Evolutionary conservation across 768 basidiomycete species (phyloP).

Genomic region (Pleurotus pulmonarius): DNA sequence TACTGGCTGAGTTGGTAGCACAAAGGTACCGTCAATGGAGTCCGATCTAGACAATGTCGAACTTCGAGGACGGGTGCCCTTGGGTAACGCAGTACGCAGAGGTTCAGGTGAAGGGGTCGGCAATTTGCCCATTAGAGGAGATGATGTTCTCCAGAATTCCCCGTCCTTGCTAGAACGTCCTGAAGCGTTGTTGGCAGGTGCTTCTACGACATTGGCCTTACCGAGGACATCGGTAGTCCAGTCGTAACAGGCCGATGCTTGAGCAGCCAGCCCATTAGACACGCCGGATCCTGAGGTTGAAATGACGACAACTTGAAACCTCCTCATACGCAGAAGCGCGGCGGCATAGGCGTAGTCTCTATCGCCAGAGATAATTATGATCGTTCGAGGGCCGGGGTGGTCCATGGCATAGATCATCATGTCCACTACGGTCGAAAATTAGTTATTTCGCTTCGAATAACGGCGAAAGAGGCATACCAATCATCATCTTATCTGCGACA

Average conservation of each 20-base stretch:
- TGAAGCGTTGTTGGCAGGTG: neutral
- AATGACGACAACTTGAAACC: constrained; percentile 35
- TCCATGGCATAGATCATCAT: constrained; percentile 35
- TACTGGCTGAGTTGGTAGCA: neutral
- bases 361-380: constrained; percentile 45
- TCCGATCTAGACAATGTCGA: neutral
- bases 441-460: constrained; percentile 2
- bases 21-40: neutral
- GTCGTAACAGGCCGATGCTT: constrained; percentile 43
- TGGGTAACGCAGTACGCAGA: neutral
- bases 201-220: constrained; percentile 5
- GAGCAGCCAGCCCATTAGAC: constrained; percentile 29
- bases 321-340: constrained; percentile 34
- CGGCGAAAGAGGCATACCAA: constrained; percentile 26
- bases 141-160: neutral
- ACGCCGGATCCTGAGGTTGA: constrained; percentile 32
- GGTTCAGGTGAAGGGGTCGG: constrained; percentile 6
- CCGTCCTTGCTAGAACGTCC: neutral
- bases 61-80: neutral
- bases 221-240: constrained; percentile 41
- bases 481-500: constrained; percentile 49
- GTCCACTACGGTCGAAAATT: constrained; percentile 14
- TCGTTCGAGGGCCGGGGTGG: constrained; percentile 37
- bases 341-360: constrained; percentile 40
- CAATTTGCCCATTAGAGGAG: neutral